Evolutionary conservation across 805 yeast species (phyloP), one percentile per base, ranked within the genome.

Genomic region (Wickerhamiella lipophila): DNA sequence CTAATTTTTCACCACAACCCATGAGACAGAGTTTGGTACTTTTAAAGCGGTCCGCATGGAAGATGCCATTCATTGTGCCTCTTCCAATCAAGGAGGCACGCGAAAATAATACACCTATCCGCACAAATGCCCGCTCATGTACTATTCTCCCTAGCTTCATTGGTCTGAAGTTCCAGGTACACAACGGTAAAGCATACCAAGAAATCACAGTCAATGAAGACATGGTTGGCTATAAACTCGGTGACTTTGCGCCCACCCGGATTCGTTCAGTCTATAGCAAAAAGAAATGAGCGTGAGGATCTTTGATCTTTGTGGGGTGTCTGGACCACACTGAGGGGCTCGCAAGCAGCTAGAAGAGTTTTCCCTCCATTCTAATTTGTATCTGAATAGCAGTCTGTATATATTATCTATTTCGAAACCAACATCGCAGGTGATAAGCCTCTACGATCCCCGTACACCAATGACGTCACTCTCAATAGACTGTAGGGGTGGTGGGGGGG

Each of bases 91-190:
- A 81, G 34, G 81, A 85, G 56, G 96, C 97, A 27, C 68, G 79
- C 52, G 77, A 78, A 55, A 79, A 79, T 48, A 83, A 83, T 16
- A 75, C 84, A 1, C 95, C 97, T 3, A 84, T 92, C 53, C 75
- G 96, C 68, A 92, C 98, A n/a, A 85, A 87, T 58, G 96, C 96
- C 39, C 77, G 98, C 64, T 71, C 89, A 30, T 92, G 97, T 62
- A 92, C 97, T 16, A 84, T 92, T 49, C 69, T 92, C 45, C 98
- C 98, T 18, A 94, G 86, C 63, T 89, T 92, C 67, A 95, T 92
- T 29, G 98, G 98, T 3, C 71, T 92, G 50, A 82, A 79, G 58
- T 92, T 92, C 65, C 95, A 92, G 66, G 84, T 92, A 30, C 98
- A 92, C 68, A 92, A 92, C 66, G 98, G 98, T 25, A 84, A 82